Percentiles rank a stretch among this genome's conserved stretches.
These are phyloP conservation scores for Rhizomucor pusillus DNA, from an alignment of 371 early-diverging fungal genomes.

Conservation along the genomic window DNA sequence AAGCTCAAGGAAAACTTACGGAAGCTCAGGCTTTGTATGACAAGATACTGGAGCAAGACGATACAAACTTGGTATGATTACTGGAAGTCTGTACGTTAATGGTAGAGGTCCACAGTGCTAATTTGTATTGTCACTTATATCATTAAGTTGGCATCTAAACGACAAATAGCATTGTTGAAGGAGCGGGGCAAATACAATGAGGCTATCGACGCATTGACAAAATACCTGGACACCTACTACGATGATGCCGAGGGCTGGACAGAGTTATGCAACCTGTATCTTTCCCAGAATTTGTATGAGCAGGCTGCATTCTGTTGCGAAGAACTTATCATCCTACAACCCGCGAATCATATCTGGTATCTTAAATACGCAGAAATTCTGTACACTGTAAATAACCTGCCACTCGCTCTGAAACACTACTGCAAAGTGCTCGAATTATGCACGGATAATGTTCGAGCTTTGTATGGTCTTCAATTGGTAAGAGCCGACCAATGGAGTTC, in stretches of 20 bases:
- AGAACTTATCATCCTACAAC: conserved; percentile 82
- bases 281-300: conserved; percentile 63
- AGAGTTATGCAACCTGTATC: conserved; percentile 74
- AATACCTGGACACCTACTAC: conserved; percentile 77
- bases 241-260: conserved; percentile 90
- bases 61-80: conserved; percentile 61
- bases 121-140: conserved; percentile 11
- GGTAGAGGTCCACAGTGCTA: not conserved
- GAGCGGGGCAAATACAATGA: conserved; percentile 60
- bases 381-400: conserved; percentile 61
- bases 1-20: conserved; percentile 68
- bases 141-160: conserved; percentile 60
- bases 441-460: conserved; percentile 69
- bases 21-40: conserved; percentile 67
- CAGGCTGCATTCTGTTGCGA: conserved; percentile 91
- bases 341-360: conserved; percentile 79
- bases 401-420: conserved; percentile 70
- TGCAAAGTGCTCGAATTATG: conserved; percentile 76
- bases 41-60: conserved; percentile 60
- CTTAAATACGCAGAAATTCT: conserved; percentile 87
- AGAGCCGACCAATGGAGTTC: not conserved
- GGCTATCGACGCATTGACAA: conserved; percentile 72
- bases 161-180: conserved; percentile 72
- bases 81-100: not conserved
- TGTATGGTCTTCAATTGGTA: conserved; percentile 76